Percentiles rank a stretch among this genome's conserved stretches.
Conservation (phyloP, 192 early-diverging fungal species). For the Linnemannia zychae region DNA sequence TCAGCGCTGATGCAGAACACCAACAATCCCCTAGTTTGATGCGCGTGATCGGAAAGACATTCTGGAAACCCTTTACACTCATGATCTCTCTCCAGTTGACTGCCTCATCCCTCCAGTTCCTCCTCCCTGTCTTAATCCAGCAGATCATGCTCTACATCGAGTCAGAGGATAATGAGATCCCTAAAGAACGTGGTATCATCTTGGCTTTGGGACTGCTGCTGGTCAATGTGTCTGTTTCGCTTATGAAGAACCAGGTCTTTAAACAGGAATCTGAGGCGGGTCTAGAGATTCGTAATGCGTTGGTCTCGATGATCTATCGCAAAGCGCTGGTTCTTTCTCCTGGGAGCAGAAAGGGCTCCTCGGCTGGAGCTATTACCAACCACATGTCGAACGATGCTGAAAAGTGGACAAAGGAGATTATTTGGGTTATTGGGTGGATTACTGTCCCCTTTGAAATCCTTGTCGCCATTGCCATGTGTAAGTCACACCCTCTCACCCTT, state of each 20-base stretch:
- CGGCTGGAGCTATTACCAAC: conserved; percentile 34
- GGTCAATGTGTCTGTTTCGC: conserved; percentile 1
- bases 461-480: conserved; percentile 27
- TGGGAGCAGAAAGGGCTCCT: conserved; percentile 4
- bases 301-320: conserved; percentile 83
- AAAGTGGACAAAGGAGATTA: conserved; percentile 20
- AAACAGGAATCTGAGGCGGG: conserved; percentile 66
- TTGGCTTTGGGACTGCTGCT: conserved; percentile 25
- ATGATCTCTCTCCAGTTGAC: not conserved
- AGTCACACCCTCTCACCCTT: no score
- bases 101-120: conserved; percentile 1
- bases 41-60: conserved; percentile 22
- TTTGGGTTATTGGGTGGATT: conserved; percentile 3
- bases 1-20: not conserved
- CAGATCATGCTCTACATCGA: conserved; percentile 33
- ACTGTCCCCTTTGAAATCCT: conserved; percentile 21
- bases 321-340: conserved; percentile 86
- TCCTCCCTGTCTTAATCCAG: conserved; percentile 18
- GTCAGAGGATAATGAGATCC: conserved; percentile 8
- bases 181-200: conserved; percentile 8
- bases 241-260: not conserved
- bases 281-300: conserved; percentile 73
- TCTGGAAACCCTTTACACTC: not conserved
- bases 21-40: conserved; percentile 14
- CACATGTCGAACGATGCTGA: conserved; percentile 49